phyloP scores from a whole-genome alignment of 2,329 filamentous ascomycete genomes.

The Botrytis aclada region DNA sequence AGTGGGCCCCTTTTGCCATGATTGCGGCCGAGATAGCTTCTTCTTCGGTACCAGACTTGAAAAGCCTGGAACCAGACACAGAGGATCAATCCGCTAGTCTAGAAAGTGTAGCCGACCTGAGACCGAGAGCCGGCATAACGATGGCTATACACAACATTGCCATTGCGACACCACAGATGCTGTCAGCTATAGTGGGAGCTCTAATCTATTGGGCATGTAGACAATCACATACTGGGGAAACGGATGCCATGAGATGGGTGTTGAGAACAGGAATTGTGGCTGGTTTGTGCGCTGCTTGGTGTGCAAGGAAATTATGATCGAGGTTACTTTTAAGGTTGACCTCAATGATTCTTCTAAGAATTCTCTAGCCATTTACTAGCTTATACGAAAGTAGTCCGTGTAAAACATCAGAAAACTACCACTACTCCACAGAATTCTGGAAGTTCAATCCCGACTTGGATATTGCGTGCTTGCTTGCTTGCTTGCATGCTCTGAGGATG shows the following conservation, averaged over 20 bases:
- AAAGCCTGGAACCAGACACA: background rate
- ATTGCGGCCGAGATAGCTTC: background rate
- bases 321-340: background rate
- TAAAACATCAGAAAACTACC: too few relatives aligned
- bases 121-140: background rate
- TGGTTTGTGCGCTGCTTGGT: background rate
- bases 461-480: background rate
- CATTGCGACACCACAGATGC: background rate
- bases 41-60: background rate
- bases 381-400: background rate
- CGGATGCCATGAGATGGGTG: background rate
- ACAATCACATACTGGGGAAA: background rate
- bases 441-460: background rate
- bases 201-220: background rate
- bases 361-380: background rate
- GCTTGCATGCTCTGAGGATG: background rate
- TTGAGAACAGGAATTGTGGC: background rate
- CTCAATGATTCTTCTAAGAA: background rate
- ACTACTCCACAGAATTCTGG: background rate
- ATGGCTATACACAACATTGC: conserved; percentile 7
- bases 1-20: background rate
- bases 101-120: background rate
- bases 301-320: background rate
- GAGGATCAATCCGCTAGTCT: background rate
- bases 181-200: background rate